Evolutionary conservation across 208 protist genomes (phyloP), one percentile per base, ranked within the genome.

Genomic region (Sergeia podlipaevii): DNA sequence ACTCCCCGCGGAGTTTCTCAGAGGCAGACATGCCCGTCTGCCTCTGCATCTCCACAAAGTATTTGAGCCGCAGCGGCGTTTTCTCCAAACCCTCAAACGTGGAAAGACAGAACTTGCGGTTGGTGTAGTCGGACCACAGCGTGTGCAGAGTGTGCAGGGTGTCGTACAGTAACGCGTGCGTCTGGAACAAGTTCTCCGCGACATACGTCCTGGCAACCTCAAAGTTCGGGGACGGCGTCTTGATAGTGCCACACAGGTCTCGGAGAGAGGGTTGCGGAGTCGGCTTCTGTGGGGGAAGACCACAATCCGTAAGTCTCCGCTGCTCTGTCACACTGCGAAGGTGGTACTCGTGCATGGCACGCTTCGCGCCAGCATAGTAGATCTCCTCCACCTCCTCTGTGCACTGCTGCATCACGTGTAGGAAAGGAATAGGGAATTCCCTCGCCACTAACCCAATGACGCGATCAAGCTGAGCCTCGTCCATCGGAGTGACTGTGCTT

Each of bases 1-100:
- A 97, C 74, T 97, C 93, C 10, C 86, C 86, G 30, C 77, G 73
- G 29, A 97, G 74, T 38, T 80, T 85, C 56, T 96, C 92, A 2
- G 72, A 70, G 17, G 76, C 68, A n/a, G 43, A 65, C 15, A 67
- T 70, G 27, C 80, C 80, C 46, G 72, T 74, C 32, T 84, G 65
- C 36, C 66, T 52, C 56, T 96, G 83, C 33, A 70, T 26, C 18
- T 89, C 64, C 17, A 73, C 69, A 48, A 97, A 97, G 43, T 48
- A 54, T 6, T 74, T 46, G 27, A 97, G 73, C 59, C 80, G 73
- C 28, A 95, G 66, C 26, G 91, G 91, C 48, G 81, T 65, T 8
- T 28, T 55, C 15, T 75, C 64, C 8, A 56, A 10, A 2, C 28
- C 26, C 17, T 65, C 48, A 32, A 91, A 80, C n/a, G 62, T 39